A percentile compares a stretch with the other conserved stretches of the same genome.
These are phyloP conservation scores for Westerdykella ornata DNA, from an alignment of 2,329 filamentous ascomycete genomes.

Conservation along the genomic window DNA sequence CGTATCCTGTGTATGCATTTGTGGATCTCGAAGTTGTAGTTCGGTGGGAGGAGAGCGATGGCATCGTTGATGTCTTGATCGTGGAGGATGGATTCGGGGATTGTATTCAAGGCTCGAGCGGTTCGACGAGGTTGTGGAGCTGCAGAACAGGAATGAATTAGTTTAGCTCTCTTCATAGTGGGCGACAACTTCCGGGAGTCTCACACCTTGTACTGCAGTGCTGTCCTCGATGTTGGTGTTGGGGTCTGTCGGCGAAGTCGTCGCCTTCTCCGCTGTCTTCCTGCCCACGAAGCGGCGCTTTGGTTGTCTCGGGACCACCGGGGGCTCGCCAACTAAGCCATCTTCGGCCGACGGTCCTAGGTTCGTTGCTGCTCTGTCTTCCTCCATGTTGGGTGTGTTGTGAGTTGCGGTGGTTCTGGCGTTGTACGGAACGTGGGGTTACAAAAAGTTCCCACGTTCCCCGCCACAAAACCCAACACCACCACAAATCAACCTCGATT, in stretches of 20 bases:
- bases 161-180: slow-evolving; percentile 7
- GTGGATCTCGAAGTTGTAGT: slow-evolving; percentile 97
- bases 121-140: slow-evolving; percentile 65
- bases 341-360: slow-evolving; percentile 63
- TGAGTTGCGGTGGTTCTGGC: not conserved
- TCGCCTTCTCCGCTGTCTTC: slow-evolving; percentile 58
- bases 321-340: slow-evolving; percentile 50
- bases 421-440: not conserved
- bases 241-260: slow-evolving; percentile 31
- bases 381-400: slow-evolving; percentile 55
- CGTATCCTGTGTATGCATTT: slow-evolving; percentile 96
- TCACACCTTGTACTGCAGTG: slow-evolving; percentile 62
- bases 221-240: slow-evolving; percentile 52
- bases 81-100: slow-evolving; percentile 78
- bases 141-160: slow-evolving; percentile 33
- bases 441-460: not conserved
- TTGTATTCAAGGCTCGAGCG: slow-evolving; percentile 79
- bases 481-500: too few relatives aligned
- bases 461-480: too few relatives aligned
- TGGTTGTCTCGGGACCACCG: slow-evolving; percentile 57
- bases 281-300: slow-evolving; percentile 90
- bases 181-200: slow-evolving; percentile 8
- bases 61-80: slow-evolving; percentile 81
- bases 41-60: slow-evolving; percentile 78
- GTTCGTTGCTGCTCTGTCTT: slow-evolving; percentile 64